Evolutionary conservation across 257 asterid species (phyloP).

Genomic region (Mentha longifolia): DNA sequence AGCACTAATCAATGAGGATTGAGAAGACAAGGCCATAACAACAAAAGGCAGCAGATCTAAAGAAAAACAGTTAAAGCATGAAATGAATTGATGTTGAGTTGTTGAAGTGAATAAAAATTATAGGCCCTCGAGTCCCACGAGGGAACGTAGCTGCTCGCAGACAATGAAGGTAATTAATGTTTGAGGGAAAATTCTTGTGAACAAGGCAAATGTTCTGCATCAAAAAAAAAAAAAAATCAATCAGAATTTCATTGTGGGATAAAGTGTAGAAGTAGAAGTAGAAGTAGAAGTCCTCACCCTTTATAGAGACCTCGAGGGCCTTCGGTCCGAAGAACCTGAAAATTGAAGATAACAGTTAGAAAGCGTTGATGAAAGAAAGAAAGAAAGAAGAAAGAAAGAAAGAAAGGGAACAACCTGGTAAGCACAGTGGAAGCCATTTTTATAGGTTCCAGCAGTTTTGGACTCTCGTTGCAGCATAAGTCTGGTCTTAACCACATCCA

Average conservation of each 20-base stretch:
- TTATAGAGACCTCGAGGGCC: slow-evolving; percentile 91
- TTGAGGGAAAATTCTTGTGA: slow-evolving; percentile 93
- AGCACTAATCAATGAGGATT: too few relatives aligned
- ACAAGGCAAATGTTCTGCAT: slow-evolving; percentile 77
- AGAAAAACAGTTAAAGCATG: too few relatives aligned
- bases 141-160: slow-evolving; percentile 83
- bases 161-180: slow-evolving; percentile 82
- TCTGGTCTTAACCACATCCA: slow-evolving; percentile 93
- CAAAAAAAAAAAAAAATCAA: background rate
- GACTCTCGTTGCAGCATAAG: slow-evolving; percentile 94
- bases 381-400: background rate
- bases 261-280: background rate
- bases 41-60: too few relatives aligned
- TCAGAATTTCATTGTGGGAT: too few relatives aligned
- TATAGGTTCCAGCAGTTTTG: slow-evolving; percentile 58
- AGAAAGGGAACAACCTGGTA: slow-evolving; percentile 72
- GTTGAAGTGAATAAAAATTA: too few relatives aligned
- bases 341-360: slow-evolving; percentile 3
- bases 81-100: too few relatives aligned
- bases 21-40: too few relatives aligned
- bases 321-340: slow-evolving; percentile 82
- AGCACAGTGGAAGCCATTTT: slow-evolving; percentile 84
- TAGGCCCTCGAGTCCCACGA: slow-evolving; percentile 79
- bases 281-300: slow-evolving; percentile 63
- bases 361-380: background rate